Evolutionary conservation across 768 basidiomycete genomes (phyloP).

Genomic region (Serendipita indica): DNA sequence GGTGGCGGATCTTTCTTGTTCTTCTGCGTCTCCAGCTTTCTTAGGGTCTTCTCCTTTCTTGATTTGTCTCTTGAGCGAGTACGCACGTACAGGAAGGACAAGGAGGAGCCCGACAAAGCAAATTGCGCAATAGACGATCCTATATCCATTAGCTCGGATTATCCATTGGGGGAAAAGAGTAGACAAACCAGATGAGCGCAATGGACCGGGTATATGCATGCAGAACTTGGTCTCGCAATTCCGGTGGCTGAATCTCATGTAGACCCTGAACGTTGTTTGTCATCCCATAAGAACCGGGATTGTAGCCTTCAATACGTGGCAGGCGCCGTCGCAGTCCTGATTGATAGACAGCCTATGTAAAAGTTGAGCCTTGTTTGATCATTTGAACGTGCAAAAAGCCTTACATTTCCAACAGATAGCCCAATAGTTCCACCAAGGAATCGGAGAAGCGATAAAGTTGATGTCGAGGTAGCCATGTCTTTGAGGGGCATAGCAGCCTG

Average conservation of each 20-base stretch:
- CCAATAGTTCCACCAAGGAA: slow-evolving; percentile 64
- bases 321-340: slow-evolving; percentile 25
- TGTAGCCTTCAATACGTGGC: slow-evolving; percentile 25
- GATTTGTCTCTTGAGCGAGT: neutral
- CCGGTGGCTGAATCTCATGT: slow-evolving; percentile 32
- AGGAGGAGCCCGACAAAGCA: neutral
- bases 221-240: slow-evolving; percentile 33
- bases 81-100: neutral
- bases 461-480: slow-evolving; percentile 74
- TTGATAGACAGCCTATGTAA: slow-evolving; percentile 17
- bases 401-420: slow-evolving; percentile 56
- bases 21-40: too few relatives aligned
- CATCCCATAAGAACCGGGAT: slow-evolving; percentile 31
- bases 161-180: slow-evolving; percentile 12
- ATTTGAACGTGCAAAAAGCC: slow-evolving; percentile 43
- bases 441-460: slow-evolving; percentile 57
- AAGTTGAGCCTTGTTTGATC: slow-evolving; percentile 9
- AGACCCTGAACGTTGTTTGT: slow-evolving; percentile 33
- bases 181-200: slow-evolving; percentile 47
- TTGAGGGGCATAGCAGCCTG: slow-evolving; percentile 80
- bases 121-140: neutral
- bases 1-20: neutral
- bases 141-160: neutral
- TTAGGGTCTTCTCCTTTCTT: neutral
- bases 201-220: slow-evolving; percentile 52